Evolutionary conservation across 371 early-diverging fungal species (phyloP).

Genomic region (Catenaria anguillulae): DNA sequence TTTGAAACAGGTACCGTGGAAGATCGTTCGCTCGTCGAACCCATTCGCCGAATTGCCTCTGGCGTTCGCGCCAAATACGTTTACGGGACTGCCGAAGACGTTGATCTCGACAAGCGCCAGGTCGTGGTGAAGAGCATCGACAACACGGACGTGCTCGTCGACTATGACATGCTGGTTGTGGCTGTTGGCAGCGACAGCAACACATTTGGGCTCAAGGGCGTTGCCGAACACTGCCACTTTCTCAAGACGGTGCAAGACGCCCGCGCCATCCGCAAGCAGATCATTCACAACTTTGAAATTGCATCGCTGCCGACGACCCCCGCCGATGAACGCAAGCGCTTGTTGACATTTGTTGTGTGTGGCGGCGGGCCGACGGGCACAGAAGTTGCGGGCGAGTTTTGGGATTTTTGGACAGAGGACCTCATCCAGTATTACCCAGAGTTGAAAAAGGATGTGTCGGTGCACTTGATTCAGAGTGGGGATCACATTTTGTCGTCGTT

Average conservation of each 20-base stretch:
- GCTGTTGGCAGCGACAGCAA: conserved; percentile 61
- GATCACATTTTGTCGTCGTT: conserved; percentile 33
- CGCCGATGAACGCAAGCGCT: conserved; percentile 14
- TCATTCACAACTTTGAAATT: conserved; percentile 20
- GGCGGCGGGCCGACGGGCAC: conserved; percentile 13
- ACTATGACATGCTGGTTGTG: conserved; percentile 67
- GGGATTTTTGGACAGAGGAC: conserved; percentile 16
- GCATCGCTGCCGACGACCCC: conserved; percentile 19
- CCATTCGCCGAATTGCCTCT: conserved; percentile 41
- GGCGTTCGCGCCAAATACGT: conserved; percentile 7
- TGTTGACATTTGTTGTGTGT: conserved; percentile 1
- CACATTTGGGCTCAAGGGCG: conserved; percentile 66
- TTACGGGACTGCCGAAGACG: conserved; percentile 18
- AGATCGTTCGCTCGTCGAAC: conserved; percentile 61
- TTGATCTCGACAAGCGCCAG: background rate
- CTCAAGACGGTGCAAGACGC: conserved; percentile 12
- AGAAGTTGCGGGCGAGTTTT: conserved; percentile 21
- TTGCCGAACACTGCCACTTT: conserved; percentile 38
- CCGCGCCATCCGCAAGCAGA: conserved; percentile 14
- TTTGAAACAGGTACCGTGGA: too few species aligned
- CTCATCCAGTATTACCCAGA: conserved; percentile 28
- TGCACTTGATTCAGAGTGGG: conserved; percentile 51
- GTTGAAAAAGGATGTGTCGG: conserved; percentile 8
- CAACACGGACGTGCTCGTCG: conserved; percentile 23
- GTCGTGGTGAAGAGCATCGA: background rate